Evolutionary conservation across 139 green algal genomes (phyloP).

Genomic region (Astrephomene gubernaculifera): DNA sequence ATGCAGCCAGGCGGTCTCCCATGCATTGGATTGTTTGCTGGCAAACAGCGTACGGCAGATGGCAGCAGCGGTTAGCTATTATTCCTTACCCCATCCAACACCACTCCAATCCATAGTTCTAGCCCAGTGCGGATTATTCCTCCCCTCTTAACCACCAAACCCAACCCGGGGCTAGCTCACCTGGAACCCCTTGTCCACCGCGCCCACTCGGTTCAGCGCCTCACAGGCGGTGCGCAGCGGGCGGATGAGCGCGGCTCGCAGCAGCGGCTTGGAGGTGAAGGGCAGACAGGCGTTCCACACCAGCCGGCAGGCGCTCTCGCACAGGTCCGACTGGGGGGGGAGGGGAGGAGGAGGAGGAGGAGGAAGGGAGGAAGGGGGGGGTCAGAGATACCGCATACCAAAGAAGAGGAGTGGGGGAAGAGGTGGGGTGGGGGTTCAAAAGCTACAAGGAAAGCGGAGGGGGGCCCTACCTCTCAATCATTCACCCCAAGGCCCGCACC

Average conservation of each 20-base stretch:
- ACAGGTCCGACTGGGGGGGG: constrained; percentile 22
- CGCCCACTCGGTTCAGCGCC: constrained; percentile 52
- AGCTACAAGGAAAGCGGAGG: too few relatives aligned
- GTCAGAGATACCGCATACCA: not conserved
- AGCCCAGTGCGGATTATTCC: too few relatives aligned
- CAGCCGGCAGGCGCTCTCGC: constrained; percentile 29
- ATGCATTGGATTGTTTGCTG: too few relatives aligned
- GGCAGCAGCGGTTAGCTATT: too few relatives aligned
- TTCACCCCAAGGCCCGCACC: not conserved
- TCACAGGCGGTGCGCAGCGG: constrained; percentile 36
- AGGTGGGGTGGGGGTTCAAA: too few relatives aligned
- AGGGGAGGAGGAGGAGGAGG: not conserved
- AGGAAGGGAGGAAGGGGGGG: not conserved
- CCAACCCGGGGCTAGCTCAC: too few relatives aligned
- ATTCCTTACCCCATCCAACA: too few relatives aligned
- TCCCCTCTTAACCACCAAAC: too few relatives aligned
- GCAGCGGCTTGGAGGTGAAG: constrained; percentile 57
- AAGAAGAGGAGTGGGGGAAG: not conserved
- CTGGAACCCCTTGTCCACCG: constrained; percentile 61
- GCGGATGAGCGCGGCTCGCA: constrained; percentile 37
- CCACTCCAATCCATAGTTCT: too few relatives aligned
- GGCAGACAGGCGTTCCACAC: constrained; percentile 57
- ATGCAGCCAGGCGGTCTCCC: too few relatives aligned
- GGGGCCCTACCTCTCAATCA: too few relatives aligned
- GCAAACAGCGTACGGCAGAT: too few relatives aligned